These are phyloP conservation scores for Laburnicola sp. DNA, from an alignment of 2,329 filamentous ascomycete species.

Conservation along the genomic window DNA sequence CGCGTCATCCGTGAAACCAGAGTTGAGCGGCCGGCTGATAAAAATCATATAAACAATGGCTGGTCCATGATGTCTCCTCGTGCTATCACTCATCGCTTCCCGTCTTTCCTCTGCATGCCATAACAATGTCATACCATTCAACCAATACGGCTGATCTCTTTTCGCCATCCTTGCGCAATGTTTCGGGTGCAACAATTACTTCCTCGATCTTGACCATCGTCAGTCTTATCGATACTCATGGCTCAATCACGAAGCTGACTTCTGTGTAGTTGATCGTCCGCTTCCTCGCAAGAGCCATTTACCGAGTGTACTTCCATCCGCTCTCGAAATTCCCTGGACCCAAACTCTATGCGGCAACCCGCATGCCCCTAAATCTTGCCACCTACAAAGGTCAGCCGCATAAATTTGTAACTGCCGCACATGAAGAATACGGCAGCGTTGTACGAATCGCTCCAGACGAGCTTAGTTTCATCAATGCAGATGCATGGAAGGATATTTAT, in stretches of 20 bases:
- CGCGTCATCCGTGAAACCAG: too few relatives aligned
- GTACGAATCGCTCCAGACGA: conserved; percentile 19
- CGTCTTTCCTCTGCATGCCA: too few relatives aligned
- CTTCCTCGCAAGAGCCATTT: conserved; percentile 29
- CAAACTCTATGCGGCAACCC: conserved; percentile 38
- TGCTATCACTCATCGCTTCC: too few relatives aligned
- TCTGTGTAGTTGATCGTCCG: conserved; percentile 16
- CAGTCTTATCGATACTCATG: not conserved
- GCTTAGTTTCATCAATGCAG: conserved; percentile 13
- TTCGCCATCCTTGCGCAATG: not conserved
- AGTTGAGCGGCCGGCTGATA: too few relatives aligned
- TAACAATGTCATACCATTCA: too few relatives aligned
- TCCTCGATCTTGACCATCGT: not conserved
- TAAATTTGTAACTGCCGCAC: conserved; percentile 28
- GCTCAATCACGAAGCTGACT: not conserved
- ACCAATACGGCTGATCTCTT: too few relatives aligned
- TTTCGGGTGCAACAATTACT: not conserved
- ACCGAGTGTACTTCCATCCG: conserved; percentile 49
- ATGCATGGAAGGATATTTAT: conserved; percentile 35
- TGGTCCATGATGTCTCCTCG: too few relatives aligned
- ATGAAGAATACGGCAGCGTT: conserved; percentile 34
- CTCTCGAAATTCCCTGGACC: conserved; percentile 51
- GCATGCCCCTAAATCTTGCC: conserved; percentile 36
- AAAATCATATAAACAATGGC: too few relatives aligned
- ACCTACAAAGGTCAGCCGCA: conserved; percentile 28